Percentiles rank a stretch among this genome's conserved stretches.
phyloP scores from a whole-genome alignment of 2,329 filamentous ascomycete species.

The Meredithiella fracta region DNA sequence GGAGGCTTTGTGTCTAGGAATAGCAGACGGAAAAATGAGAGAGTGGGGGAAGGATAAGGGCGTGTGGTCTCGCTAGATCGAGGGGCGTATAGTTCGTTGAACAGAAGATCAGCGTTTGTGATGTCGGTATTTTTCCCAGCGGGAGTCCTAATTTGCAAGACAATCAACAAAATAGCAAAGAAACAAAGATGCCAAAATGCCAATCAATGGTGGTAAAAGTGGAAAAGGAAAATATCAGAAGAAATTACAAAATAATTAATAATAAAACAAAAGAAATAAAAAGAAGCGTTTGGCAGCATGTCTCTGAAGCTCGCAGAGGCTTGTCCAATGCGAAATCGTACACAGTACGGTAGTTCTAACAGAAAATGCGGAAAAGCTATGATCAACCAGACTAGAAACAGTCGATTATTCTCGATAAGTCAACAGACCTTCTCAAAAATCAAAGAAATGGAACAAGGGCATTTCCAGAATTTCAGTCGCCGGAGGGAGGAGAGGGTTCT shows the following conservation, averaged over 20 bases:
- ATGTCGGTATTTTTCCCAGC: background rate
- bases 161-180: background rate
- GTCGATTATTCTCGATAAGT: too few relatives aligned
- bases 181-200: background rate
- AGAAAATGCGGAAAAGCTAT: too few relatives aligned
- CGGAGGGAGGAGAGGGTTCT: background rate
- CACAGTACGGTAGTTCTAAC: background rate
- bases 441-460: background rate
- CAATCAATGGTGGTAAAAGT: background rate
- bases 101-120: background rate
- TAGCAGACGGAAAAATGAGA: background rate
- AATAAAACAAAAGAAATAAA: too few relatives aligned
- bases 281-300: background rate
- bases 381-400: too few relatives aligned
- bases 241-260: too few relatives aligned
- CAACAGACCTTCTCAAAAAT: background rate
- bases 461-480: background rate
- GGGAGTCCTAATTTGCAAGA: background rate
- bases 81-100: background rate
- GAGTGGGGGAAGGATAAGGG: background rate
- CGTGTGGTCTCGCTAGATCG: background rate
- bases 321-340: background rate
- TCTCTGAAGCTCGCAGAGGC: background rate
- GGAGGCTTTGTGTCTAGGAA: too few relatives aligned
- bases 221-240: too few relatives aligned